Conservation (phyloP, 108 stramenopile genomes). For the Fragilaria radians region DNA sequence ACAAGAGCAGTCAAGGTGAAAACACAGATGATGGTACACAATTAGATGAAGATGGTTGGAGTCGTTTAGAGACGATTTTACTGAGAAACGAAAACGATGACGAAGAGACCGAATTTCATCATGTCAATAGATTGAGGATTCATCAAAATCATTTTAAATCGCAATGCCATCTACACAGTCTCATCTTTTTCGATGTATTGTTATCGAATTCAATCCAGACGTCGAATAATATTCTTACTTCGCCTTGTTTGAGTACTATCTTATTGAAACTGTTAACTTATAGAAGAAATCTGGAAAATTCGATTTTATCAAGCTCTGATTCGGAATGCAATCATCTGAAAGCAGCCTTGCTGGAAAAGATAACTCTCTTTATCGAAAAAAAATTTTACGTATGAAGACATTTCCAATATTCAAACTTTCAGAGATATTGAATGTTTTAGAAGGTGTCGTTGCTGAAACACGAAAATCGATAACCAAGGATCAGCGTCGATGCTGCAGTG, state of each 20-base stretch:
- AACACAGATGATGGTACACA: too few relatives aligned
- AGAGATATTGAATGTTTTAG: conserved; percentile 10
- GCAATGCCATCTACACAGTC: conserved; percentile 72
- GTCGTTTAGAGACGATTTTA: conserved; percentile 55
- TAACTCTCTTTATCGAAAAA: conserved; percentile 47
- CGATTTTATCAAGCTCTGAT: conserved; percentile 12
- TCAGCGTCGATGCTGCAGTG: conserved; percentile 55
- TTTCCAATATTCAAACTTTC: conserved; percentile 19
- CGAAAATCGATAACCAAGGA: conserved; percentile 30
- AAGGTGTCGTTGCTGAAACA: conserved; percentile 35
- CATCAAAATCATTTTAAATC: conserved; percentile 71
- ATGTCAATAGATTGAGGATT: conserved; percentile 78
- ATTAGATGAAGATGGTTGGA: conserved; percentile 26
- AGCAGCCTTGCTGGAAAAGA: conserved; percentile 43
- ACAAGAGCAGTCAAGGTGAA: conserved; percentile 16
- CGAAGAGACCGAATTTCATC: conserved; percentile 63
- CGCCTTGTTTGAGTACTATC: conserved; percentile 43
- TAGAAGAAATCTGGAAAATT: conserved; percentile 39
- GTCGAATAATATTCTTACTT: conserved; percentile 18
- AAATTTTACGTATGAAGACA: conserved; percentile 46
- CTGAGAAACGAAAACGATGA: conserved; percentile 68
- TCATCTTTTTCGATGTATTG: conserved; percentile 54
- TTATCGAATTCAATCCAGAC: neutral
- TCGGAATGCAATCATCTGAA: conserved; percentile 32
- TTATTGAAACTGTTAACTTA: conserved; percentile 45